These are phyloP conservation scores for Penicillium paradoxum DNA, from an alignment of 495 filamentous ascomycete species.

Conservation along the genomic window DNA sequence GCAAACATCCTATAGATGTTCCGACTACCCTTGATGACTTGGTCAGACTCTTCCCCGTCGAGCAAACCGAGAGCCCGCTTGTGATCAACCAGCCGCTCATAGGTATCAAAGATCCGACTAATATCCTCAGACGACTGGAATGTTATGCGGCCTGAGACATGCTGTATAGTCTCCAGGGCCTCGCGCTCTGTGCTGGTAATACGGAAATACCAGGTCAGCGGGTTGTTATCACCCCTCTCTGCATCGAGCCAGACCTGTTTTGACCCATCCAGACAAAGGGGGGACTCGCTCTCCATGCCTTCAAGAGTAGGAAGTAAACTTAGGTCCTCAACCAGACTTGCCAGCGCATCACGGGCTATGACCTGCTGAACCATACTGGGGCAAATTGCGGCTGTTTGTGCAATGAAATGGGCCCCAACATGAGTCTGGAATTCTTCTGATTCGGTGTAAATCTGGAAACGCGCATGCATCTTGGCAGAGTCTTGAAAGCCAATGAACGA, in stretches of 20 bases:
- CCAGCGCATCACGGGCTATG: constrained; percentile 19
- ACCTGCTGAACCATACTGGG: too few relatives aligned
- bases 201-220: neutral
- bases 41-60: constrained; percentile 35
- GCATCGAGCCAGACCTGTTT: neutral
- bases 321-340: constrained; percentile 28
- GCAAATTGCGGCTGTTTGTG: too few relatives aligned
- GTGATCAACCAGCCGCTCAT: constrained; percentile 34
- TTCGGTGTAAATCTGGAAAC: too few relatives aligned
- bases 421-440: too few relatives aligned
- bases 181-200: neutral
- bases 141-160: constrained; percentile 40
- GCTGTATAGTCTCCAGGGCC: neutral
- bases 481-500: too few relatives aligned
- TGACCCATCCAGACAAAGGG: neutral
- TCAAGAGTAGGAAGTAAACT: neutral
- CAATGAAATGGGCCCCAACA: too few relatives aligned
- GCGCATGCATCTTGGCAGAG: too few relatives aligned
- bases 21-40: constrained; percentile 41
- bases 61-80: constrained; percentile 38
- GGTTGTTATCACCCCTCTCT: neutral
- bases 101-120: neutral
- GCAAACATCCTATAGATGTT: constrained; percentile 44
- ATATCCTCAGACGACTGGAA: constrained; percentile 24
- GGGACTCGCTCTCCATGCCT: neutral